phyloP scores from a whole-genome alignment of 2,329 filamentous ascomycete genomes.

The Neoascochyta sp. region DNA sequence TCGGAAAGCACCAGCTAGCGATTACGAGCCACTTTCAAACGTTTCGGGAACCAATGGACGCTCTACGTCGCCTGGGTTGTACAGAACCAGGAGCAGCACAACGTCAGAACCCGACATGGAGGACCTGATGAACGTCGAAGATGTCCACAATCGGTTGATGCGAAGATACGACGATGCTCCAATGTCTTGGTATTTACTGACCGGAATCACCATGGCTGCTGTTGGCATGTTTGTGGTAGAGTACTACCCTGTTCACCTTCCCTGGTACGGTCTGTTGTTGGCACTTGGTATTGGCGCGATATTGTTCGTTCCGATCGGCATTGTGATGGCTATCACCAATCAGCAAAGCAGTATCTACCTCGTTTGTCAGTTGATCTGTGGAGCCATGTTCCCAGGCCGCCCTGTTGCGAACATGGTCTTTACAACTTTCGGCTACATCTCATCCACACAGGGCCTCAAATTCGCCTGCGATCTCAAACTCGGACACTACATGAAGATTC shows the following conservation, averaged over 20 bases:
- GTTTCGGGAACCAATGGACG: conserved; percentile 33
- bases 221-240: conserved; percentile 82
- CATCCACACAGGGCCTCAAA: conserved; percentile 82
- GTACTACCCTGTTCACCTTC: conserved; percentile 72
- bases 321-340: conserved; percentile 90
- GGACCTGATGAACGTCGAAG: conserved; percentile 64
- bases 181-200: conserved; percentile 73
- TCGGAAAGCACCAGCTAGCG: conserved; percentile 32
- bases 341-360: conserved; percentile 84
- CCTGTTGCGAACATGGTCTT: conserved; percentile 93
- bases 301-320: conserved; percentile 86
- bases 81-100: conserved; percentile 25
- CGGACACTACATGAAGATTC: conserved; percentile 85
- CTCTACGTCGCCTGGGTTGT: conserved; percentile 16
- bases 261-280: conserved; percentile 81
- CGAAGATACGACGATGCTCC: conserved; percentile 76
- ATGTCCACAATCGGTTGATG: conserved; percentile 84
- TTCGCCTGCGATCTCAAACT: conserved; percentile 85
- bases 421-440: conserved; percentile 86
- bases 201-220: conserved; percentile 70
- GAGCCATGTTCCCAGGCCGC: conserved; percentile 74
- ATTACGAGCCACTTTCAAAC: conserved; percentile 36
- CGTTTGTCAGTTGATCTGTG: conserved; percentile 81
- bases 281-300: conserved; percentile 73
- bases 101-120: conserved; percentile 41